These are phyloP conservation scores for Bipolaris bicolor DNA, from an alignment of 2,329 filamentous ascomycete genomes.

Conservation along the genomic window DNA sequence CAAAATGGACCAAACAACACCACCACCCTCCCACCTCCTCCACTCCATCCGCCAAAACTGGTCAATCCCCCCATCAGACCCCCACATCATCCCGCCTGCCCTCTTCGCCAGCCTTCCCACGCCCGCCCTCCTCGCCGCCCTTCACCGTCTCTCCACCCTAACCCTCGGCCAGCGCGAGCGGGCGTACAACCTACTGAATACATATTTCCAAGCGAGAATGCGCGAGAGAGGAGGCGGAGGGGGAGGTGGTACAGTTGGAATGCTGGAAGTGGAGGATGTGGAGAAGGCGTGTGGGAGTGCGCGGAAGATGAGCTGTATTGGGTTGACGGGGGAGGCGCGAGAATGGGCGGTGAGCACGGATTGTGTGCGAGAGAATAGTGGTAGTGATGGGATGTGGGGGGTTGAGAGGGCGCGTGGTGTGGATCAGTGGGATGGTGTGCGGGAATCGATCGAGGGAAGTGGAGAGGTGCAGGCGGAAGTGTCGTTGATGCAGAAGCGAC, in stretches of 20 bases:
- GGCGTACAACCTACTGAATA: conserved; percentile 18
- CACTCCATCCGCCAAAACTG: conserved; percentile 12
- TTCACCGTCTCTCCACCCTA: conserved; percentile 14
- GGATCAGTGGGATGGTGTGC: no score
- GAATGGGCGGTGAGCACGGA: no score
- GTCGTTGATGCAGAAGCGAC: no score
- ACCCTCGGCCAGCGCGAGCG: conserved; percentile 18
- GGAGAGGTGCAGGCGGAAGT: no score
- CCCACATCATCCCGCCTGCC: not conserved
- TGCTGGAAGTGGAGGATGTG: conserved; percentile 17
- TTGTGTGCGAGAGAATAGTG: no score
- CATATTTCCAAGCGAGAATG: conserved; percentile 20
- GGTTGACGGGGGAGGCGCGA: not conserved
- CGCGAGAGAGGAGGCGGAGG: no score
- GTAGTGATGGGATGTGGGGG: no score
- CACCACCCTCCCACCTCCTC: not conserved
- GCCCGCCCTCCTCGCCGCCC: conserved; percentile 1
- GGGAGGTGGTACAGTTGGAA: not conserved
- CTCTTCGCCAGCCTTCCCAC: not conserved
- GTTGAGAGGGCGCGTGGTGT: no score
- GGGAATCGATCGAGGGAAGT: no score
- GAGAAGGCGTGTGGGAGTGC: conserved; percentile 20
- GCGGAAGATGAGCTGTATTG: conserved; percentile 12
- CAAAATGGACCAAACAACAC: not conserved
- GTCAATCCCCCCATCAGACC: not conserved